phyloP scores from a whole-genome alignment of 495 filamentous ascomycete genomes.

The Astrothelium macrocarpum region DNA sequence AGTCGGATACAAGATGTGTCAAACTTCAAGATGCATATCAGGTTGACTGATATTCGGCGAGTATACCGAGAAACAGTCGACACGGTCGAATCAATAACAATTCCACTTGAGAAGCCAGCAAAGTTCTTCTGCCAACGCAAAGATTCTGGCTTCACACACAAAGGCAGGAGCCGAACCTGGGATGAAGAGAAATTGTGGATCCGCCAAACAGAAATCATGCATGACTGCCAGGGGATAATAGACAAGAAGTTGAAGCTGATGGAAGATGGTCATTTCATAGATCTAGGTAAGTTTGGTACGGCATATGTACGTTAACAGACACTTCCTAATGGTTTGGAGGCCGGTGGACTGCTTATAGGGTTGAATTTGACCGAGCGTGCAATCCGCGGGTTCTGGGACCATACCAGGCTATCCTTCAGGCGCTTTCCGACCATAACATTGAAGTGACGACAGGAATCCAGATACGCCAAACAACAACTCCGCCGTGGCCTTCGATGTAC shows the following conservation, averaged over 20 bases:
- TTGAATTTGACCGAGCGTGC: constrained; percentile 22
- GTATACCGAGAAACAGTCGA: constrained; percentile 40
- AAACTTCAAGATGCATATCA: constrained; percentile 41
- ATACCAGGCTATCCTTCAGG: constrained; percentile 35
- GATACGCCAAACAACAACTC: background rate
- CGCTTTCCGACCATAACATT: constrained; percentile 70
- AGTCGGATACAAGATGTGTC: background rate
- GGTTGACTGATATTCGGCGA: constrained; percentile 51
- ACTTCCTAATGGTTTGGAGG: constrained; percentile 26
- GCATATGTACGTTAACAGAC: constrained; percentile 37
- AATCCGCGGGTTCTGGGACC: background rate
- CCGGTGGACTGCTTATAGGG: constrained; percentile 59
- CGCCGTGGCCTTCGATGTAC: background rate
- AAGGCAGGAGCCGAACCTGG: constrained; percentile 47
- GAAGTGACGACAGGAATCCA: constrained; percentile 25
- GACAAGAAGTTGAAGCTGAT: constrained; percentile 43
- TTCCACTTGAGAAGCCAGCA: constrained; percentile 56
- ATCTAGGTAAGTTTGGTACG: constrained; percentile 54
- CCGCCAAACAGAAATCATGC: constrained; percentile 61
- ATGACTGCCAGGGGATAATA: constrained; percentile 35
- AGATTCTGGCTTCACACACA: constrained; percentile 34
- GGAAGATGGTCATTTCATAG: constrained; percentile 50
- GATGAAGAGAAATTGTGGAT: constrained; percentile 60
- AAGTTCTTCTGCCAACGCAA: constrained; percentile 49
- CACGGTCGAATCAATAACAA: constrained; percentile 38